Base-by-base conservation (phyloP, 106 monocot genomes). In the Gastrodia elata region DNA sequence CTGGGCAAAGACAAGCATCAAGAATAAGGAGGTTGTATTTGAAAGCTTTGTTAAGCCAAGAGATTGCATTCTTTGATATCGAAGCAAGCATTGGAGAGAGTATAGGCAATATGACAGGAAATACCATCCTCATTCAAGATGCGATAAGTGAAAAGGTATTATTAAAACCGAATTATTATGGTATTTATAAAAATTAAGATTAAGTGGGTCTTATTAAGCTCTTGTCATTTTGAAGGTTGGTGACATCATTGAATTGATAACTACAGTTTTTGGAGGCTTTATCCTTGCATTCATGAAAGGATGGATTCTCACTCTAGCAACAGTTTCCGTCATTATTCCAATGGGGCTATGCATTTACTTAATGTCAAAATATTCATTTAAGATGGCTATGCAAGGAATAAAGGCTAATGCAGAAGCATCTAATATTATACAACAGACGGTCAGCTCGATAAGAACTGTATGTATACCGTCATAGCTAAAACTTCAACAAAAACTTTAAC, bases 21-120 rank as follows among this genome's bases (percentile, higher is more conserved):
- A 59, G 84, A 71, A 84, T 90, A 82, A 71, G 90, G 70, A 90
- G 73, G 41, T 65, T 90, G n/a, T 90, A 90, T 76, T 68, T 90
- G 69, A 84, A 84, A 61, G 82, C 90, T 15, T 82, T 90, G 78
- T 71, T 90, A 57, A 52, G 74, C 16, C 90, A 90, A 74, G 90
- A 90, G 68, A 84, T 90, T 68, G 87, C 87, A 26, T 90, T 84
- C 49, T 90, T 90, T 64, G 90, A 90, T 57, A 90, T 80, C 68
- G 84, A 90, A 79, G 83, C 84, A 36, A 90, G 68, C 39, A 87
- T 87, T 4, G 90, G 90, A 34, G 87, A 90, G 73, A 84, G 87
- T 30, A 75, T 90, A 5, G 90, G 78, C 27, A 79, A 84, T 41
- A 84, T 90, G 90, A 84, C 90, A 8, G 87, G 90, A 18, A 87